Evolutionary conservation across 2,329 filamentous ascomycete species (phyloP).

Genomic region (Catunica adiposa): DNA sequence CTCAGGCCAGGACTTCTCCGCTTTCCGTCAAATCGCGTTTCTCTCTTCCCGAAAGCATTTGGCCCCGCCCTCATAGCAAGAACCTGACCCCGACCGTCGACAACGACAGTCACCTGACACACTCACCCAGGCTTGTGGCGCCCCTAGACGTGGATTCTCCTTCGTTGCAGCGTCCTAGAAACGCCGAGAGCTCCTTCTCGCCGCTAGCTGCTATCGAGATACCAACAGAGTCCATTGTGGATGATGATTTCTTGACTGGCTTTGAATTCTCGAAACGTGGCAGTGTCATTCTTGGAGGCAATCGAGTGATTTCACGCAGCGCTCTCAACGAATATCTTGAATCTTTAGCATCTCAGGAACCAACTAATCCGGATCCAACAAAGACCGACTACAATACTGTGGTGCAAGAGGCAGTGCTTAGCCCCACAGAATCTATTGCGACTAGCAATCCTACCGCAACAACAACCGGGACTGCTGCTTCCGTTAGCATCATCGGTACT

Average conservation of each 20-base stretch:
- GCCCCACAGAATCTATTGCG: not conserved
- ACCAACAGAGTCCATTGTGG: slow-evolving; percentile 38
- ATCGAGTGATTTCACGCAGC: slow-evolving; percentile 11
- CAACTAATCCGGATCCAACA: not conserved
- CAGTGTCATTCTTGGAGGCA: slow-evolving; percentile 32
- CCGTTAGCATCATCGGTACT: not conserved
- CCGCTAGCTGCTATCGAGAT: slow-evolving; percentile 37
- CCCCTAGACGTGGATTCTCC: not conserved
- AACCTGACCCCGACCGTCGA: slow-evolving; percentile 2
- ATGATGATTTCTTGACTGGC: slow-evolving; percentile 39
- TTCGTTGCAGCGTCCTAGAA: not conserved
- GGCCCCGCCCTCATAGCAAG: slow-evolving; percentile 8
- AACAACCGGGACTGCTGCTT: not conserved
- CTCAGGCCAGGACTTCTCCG: not conserved
- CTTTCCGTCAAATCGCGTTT: slow-evolving; percentile 8
- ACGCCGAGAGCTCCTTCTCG: slow-evolving; percentile 21
- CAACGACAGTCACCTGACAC: not conserved
- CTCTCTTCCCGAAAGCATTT: slow-evolving; percentile 10
- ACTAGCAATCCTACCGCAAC: not conserved
- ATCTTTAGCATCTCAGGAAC: not conserved
- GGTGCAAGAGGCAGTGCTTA: not conserved
- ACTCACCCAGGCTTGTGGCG: not conserved
- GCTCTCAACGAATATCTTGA: slow-evolving; percentile 10
- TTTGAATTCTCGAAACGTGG: slow-evolving; percentile 47
- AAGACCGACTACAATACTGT: not conserved